A percentile compares a stretch with the other conserved stretches of the same genome.
These are phyloP conservation scores for Ailanthus altissimus DNA, from an alignment of 345 rosid species.

Conservation along the genomic window DNA sequence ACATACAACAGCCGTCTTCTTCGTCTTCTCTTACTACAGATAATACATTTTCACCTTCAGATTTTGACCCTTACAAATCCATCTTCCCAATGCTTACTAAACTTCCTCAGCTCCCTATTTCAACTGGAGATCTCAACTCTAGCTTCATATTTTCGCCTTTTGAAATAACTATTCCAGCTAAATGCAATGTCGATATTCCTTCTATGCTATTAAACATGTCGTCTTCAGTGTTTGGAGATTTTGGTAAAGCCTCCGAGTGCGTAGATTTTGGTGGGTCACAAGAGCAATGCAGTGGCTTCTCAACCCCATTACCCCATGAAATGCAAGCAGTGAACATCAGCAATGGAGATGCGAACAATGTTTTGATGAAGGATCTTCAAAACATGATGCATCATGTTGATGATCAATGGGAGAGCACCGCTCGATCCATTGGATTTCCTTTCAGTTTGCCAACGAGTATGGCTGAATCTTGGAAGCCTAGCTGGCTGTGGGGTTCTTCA, in stretches of 20 bases:
- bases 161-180: slow-evolving; percentile 37
- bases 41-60: slow-evolving; percentile 39
- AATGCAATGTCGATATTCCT: slow-evolving; percentile 36
- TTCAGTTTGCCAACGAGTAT: slow-evolving; percentile 33
- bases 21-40: neutral
- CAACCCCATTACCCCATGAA: slow-evolving; percentile 21
- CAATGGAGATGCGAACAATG: slow-evolving; percentile 11
- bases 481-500: slow-evolving; percentile 38
- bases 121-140: slow-evolving; percentile 37
- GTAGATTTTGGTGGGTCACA: slow-evolving; percentile 27
- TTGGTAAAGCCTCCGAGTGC: slow-evolving; percentile 23
- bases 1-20: slow-evolving; percentile 26
- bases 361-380: slow-evolving; percentile 15
- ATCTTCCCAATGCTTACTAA: slow-evolving; percentile 19
- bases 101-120: slow-evolving; percentile 30
- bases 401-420: slow-evolving; percentile 30
- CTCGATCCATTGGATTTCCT: slow-evolving; percentile 33
- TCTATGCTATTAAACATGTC: slow-evolving; percentile 55
- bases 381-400: slow-evolving; percentile 13
- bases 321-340: slow-evolving; percentile 25
- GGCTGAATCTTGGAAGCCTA: slow-evolving; percentile 43
- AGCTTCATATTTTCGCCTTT: slow-evolving; percentile 46
- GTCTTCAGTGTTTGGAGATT: slow-evolving; percentile 52
- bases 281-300: slow-evolving; percentile 32
- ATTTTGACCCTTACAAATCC: slow-evolving; percentile 40